Evolutionary conservation across 805 yeast genomes (phyloP), one percentile per base, ranked within the genome.

Genomic region (Kuraishia hungarica): DNA sequence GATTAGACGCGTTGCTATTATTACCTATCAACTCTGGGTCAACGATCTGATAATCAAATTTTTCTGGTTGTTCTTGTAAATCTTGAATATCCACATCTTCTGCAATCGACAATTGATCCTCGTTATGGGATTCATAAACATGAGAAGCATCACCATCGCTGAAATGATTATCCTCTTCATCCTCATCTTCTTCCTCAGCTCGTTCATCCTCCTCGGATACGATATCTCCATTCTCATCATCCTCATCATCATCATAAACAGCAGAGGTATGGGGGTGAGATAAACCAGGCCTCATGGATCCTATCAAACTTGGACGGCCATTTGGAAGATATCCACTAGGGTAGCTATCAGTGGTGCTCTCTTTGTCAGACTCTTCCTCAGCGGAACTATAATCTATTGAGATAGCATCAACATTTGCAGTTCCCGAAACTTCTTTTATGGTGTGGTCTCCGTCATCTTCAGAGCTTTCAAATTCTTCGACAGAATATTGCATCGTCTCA

Each of bases 101-200:
- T 20, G 8, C 35, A 51, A 21, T 21, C 20, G 46, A 51, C 4
- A 13, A 21, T 47, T 23, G 19, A 17, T 20, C 47, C 19, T 48
- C 54, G 6, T 53, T 52, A 23, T 19, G 22, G 19, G 48, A 39
- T 47, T 48, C 54, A 5, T n/a, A 21, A 6, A 22, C 50, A 8
- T 43, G 21, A 6, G 29, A 21, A n/a, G 20, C 29, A 15, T 39
- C 50, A n/a, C 13, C 53, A 26, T 51, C 48, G 43, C 55, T 52
- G 39, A 55, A 54, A 4, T 66, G 66, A 28, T 62, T 67, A 19
- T 68, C 69, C 48, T 65, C 66, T 47, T 68, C 60, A 43, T 59
- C 59, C 57, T 67, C 65, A 24, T 71, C 69, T 29, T 65, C 62
- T 2, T 56, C 61, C 35, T 65, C 64, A 22, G 63, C 54, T 47